These are phyloP conservation scores for Cenchrus americanus DNA, from an alignment of 176 grass and related monocot genomes.

Conservation along the genomic window DNA sequence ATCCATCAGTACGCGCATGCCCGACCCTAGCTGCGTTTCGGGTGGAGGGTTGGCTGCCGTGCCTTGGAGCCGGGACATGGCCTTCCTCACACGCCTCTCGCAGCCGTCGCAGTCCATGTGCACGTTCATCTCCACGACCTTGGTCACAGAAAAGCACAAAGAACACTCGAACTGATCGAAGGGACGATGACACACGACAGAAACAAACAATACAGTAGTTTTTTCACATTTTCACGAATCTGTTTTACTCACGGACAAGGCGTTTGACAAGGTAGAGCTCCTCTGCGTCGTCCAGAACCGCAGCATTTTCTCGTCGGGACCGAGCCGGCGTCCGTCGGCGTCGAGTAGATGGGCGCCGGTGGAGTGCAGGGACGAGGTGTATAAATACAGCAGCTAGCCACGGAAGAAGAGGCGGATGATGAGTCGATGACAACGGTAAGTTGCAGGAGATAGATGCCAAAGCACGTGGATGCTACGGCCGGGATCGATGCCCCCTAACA, in stretches of 20 bases:
- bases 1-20: neutral
- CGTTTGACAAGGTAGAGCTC: slow-evolving; percentile 44
- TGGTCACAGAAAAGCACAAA: neutral
- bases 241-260: slow-evolving; percentile 68
- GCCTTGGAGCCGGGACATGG: slow-evolving; percentile 74
- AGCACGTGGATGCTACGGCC: too few relatives aligned
- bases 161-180: neutral
- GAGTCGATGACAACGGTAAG: too few relatives aligned
- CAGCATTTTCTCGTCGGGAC: slow-evolving; percentile 42
- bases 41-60: neutral
- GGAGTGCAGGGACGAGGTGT: neutral
- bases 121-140: slow-evolving; percentile 87
- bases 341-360: neutral
- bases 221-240: neutral
- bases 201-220: neutral
- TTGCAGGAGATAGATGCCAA: too few relatives aligned
- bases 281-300: slow-evolving; percentile 52
- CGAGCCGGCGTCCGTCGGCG: neutral
- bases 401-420: too few relatives aligned
- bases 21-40: too few relatives aligned
- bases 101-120: slow-evolving; percentile 97
- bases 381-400: slow-evolving; percentile 30
- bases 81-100: slow-evolving; percentile 66
- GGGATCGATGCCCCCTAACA: too few relatives aligned
- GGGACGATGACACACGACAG: neutral